Conservation (phyloP, 2,329 filamentous ascomycete genomes). For the Leptoxyphium fumago region DNA sequence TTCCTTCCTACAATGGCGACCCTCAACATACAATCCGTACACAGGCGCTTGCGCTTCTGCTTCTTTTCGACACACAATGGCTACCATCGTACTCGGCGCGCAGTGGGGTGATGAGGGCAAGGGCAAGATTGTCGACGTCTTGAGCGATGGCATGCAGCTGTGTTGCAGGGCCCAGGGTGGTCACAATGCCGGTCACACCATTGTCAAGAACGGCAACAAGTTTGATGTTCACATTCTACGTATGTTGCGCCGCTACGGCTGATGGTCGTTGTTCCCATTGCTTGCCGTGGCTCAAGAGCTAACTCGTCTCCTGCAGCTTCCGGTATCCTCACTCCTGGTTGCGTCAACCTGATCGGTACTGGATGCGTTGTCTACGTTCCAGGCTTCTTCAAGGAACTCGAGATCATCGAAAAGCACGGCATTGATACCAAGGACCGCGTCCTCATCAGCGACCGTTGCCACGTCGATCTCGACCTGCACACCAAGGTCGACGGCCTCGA, state of each 20-base stretch:
- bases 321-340: conserved; percentile 56
- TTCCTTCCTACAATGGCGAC: conserved; percentile 11
- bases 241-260: conserved; percentile 11
- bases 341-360: conserved; percentile 54
- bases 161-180: conserved; percentile 46
- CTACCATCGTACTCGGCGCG: conserved; percentile 43
- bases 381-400: conserved; percentile 51
- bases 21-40: conserved; percentile 2
- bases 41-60: neutral
- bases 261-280: neutral
- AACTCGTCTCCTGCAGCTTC: conserved; percentile 32
- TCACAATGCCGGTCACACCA: conserved; percentile 43
- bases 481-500: conserved; percentile 54
- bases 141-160: conserved; percentile 33
- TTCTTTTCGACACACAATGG: conserved; percentile 16
- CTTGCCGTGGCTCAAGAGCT: conserved; percentile 5
- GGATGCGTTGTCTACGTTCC: conserved; percentile 56
- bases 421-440: conserved; percentile 44
- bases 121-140: conserved; percentile 42
- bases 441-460: conserved; percentile 47
- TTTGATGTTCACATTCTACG: conserved; percentile 46
- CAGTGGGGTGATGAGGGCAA: conserved; percentile 48
- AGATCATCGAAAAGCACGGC: conserved; percentile 45
- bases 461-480: conserved; percentile 52
- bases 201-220: conserved; percentile 27